Conservation (phyloP, 495 filamentous ascomycete species). For the Acidiella bohemica region DNA sequence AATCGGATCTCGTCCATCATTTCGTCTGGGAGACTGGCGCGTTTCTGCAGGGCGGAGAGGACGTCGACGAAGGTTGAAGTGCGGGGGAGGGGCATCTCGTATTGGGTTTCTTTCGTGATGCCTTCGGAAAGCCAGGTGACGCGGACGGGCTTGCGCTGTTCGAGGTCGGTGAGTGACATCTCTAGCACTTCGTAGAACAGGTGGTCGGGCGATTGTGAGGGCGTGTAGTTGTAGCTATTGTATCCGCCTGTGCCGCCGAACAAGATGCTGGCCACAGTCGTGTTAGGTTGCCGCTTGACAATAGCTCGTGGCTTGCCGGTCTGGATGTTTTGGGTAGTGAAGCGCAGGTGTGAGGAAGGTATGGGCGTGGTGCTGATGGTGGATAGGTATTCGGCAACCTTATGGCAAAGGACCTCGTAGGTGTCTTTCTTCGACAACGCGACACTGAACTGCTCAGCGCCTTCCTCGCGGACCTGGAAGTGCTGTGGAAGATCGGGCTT, state of each 20-base stretch:
- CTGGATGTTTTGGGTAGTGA: constrained; percentile 64
- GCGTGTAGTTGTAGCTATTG: constrained; percentile 35
- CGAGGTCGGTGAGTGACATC: constrained; percentile 80
- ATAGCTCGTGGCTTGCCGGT: constrained; percentile 59
- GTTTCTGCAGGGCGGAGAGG: constrained; percentile 52
- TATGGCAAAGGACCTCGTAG: constrained; percentile 79
- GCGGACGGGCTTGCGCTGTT: constrained; percentile 75
- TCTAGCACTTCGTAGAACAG: constrained; percentile 88
- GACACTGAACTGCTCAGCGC: constrained; percentile 51
- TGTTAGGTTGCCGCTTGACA: constrained; percentile 55
- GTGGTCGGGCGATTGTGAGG: constrained; percentile 55
- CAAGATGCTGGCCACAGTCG: constrained; percentile 58
- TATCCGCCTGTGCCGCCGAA: constrained; percentile 43
- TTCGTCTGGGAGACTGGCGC: constrained; percentile 47
- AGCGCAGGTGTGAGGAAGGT: constrained; percentile 67
- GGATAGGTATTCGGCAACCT: constrained; percentile 61
- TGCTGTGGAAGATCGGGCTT: constrained; percentile 32
- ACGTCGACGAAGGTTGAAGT: constrained; percentile 66
- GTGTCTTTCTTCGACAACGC: constrained; percentile 72
- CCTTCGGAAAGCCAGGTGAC: constrained; percentile 79
- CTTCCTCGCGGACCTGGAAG: constrained; percentile 16
- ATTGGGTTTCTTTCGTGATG: constrained; percentile 72
- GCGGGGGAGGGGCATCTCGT: constrained; percentile 73
- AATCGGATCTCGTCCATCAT: constrained; percentile 53
- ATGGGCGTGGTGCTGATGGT: constrained; percentile 33